Percentiles rank a stretch among this genome's conserved stretches.
Conservation (phyloP, 2,329 filamentous ascomycete genomes). For the Fusarium dimerum region DNA sequence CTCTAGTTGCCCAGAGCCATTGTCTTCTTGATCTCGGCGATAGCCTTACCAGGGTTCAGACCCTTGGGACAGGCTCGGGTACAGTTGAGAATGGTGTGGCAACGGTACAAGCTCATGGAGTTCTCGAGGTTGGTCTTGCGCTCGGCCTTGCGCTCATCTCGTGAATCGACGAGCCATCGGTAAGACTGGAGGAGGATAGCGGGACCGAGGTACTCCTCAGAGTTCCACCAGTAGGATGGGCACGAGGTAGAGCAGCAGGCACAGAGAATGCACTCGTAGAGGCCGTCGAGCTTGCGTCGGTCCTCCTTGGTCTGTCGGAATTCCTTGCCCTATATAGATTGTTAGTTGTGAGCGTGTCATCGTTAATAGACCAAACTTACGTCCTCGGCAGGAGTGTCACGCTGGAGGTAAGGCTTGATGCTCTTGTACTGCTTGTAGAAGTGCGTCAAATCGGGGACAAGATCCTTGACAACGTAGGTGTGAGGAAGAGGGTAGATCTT, state of each 20-base stretch:
- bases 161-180: slow-evolving; percentile 93
- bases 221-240: slow-evolving; percentile 99
- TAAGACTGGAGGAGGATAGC: slow-evolving; percentile 97
- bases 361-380: slow-evolving; percentile 47
- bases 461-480: slow-evolving; percentile 98
- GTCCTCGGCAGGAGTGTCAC: slow-evolving; percentile 79
- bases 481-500: slow-evolving; percentile 98
- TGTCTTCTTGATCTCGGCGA: slow-evolving; percentile 98
- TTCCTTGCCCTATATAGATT: slow-evolving; percentile 76
- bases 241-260: slow-evolving; percentile 99
- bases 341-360: slow-evolving; percentile 8
- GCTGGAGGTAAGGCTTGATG: slow-evolving; percentile 97
- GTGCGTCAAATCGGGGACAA: slow-evolving; percentile 94
- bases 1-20: slow-evolving; percentile 61
- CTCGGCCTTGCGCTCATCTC: slow-evolving; percentile 86
- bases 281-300: slow-evolving; percentile 93
- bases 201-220: slow-evolving; percentile 96
- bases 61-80: slow-evolving; percentile 98
- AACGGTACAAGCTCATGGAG: slow-evolving; percentile 98
- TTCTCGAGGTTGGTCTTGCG: slow-evolving; percentile 93
- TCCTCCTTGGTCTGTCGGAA: slow-evolving; percentile 89
- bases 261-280: slow-evolving; percentile 99
- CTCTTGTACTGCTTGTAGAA: slow-evolving; percentile 99
- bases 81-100: slow-evolving; percentile 99
- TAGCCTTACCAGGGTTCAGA: slow-evolving; percentile 90